Base-by-base conservation (phyloP, 345 rosid genomes). In the Adansonia digitata region DNA sequence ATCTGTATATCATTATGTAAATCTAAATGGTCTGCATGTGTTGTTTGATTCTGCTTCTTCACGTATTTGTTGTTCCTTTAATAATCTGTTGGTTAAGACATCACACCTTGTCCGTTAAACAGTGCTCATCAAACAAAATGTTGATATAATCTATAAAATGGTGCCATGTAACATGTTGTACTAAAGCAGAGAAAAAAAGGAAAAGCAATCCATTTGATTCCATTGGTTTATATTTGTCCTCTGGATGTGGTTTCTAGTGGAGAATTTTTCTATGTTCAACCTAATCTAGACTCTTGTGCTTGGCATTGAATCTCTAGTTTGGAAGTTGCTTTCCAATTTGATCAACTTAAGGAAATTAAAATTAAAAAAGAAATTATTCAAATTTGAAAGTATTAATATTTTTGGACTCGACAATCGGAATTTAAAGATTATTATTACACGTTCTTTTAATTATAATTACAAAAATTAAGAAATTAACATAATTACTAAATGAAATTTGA, bases 11-110 rank as follows among this genome's bases (percentile, higher is more conserved):
- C 34, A 22, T 20, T 40, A 13, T 24, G 51, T 24, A 42, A 40
- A 69, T 29, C 27, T 31, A 49, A 29, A 48, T 69, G 43, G 73
- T 48, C 9, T 29, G 57, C 72, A 69, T 49, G 73, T n/a, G 73
- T 18, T 49, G 45, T 69, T 69, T 5, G 29, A 51, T 69, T 69
- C 73, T 29, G 26, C 42, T 48, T 48, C 59, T 48, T 48, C 43
- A 17, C 27, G 22, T 31, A 27, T 17, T 18, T 1, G 7, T 48
- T 1, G 7, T 48, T 1, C 53, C 40, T 5, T 69, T 49, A 12
- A 27, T 18, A 42, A 10, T 42, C 27, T 53, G 26, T 61, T 43
- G 15, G 39, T 68, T 7, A 2, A 22, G 34, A 26, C 26, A 66
- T 43, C 52, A 11, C 18, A 24, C 12, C 2, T 66, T 66, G 52